These are phyloP conservation scores for Neoboletus subvelutipes DNA, from an alignment of 768 basidiomycete genomes.

Conservation along the genomic window DNA sequence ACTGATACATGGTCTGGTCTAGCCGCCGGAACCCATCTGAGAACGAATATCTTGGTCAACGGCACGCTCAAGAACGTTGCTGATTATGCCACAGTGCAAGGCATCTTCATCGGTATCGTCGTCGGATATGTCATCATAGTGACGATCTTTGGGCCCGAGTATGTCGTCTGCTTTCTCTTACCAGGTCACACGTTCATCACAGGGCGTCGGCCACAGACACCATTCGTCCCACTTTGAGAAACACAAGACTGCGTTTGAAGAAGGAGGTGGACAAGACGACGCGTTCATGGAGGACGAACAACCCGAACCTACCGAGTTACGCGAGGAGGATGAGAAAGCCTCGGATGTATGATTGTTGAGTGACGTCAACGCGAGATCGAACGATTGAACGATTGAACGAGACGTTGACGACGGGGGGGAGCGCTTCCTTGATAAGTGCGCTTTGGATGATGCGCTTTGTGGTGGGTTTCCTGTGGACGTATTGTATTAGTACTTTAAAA, in stretches of 20 bases:
- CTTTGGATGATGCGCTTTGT: background rate
- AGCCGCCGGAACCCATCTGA: slow-evolving; percentile 60
- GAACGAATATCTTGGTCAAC: slow-evolving; percentile 44
- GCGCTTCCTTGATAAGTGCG: background rate
- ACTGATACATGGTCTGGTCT: background rate
- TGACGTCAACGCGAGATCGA: background rate
- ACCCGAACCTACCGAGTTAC: background rate
- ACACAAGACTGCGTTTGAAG: slow-evolving; percentile 74
- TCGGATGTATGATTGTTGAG: slow-evolving; percentile 17
- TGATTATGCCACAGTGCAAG: slow-evolving; percentile 78
- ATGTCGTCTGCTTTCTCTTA: slow-evolving; percentile 28
- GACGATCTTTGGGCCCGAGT: slow-evolving; percentile 79
- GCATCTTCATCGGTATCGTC: slow-evolving; percentile 85
- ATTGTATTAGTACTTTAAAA: background rate
- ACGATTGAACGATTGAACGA: background rate
- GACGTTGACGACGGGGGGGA: background rate
- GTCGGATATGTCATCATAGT: slow-evolving; percentile 74
- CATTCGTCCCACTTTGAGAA: slow-evolving; percentile 85
- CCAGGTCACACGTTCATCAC: background rate
- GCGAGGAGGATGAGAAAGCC: slow-evolving; percentile 21
- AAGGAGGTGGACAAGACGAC: slow-evolving; percentile 62
- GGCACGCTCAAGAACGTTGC: slow-evolving; percentile 45
- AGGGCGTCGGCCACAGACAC: slow-evolving; percentile 41
- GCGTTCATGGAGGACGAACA: slow-evolving; percentile 32
- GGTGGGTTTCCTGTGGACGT: background rate